A percentile compares a stretch with the other conserved stretches of the same genome.
Evolutionary conservation across 352 stramenopile species (phyloP).

Genomic region (Phytophthora capsici): DNA sequence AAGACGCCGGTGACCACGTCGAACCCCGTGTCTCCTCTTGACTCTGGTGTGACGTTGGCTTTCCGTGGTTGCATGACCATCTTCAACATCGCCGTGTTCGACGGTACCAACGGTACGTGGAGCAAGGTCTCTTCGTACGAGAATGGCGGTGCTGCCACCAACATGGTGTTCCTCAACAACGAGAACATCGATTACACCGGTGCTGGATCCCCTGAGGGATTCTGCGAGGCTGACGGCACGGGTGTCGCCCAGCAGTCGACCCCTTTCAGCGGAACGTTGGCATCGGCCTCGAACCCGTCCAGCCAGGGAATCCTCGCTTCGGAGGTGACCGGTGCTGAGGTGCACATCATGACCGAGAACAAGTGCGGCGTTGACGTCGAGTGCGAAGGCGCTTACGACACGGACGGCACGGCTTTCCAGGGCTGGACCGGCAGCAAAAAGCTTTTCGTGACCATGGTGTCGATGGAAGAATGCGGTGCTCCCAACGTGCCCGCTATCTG

Average conservation of each 20-base stretch:
- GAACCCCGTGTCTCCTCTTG: slow-evolving; percentile 62
- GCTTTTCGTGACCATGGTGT: slow-evolving; percentile 77
- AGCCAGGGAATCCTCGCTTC: slow-evolving; percentile 54
- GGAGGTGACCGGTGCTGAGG: slow-evolving; percentile 70
- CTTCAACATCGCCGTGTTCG: slow-evolving; percentile 76
- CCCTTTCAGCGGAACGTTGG: slow-evolving; percentile 59
- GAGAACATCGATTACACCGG: slow-evolving; percentile 78
- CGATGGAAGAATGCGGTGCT: slow-evolving; percentile 52
- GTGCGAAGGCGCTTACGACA: slow-evolving; percentile 77
- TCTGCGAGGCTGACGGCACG: slow-evolving; percentile 58
- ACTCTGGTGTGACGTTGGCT: slow-evolving; percentile 68
- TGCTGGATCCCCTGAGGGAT: slow-evolving; percentile 62
- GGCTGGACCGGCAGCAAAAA: slow-evolving; percentile 82
- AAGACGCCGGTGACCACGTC: slow-evolving; percentile 48
- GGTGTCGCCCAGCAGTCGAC: slow-evolving; percentile 45
- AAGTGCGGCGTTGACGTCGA: slow-evolving; percentile 55
- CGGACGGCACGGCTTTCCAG: slow-evolving; percentile 63
- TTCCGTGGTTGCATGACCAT: slow-evolving; percentile 78
- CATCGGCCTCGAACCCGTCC: slow-evolving; percentile 50
- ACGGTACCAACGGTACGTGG: slow-evolving; percentile 53
- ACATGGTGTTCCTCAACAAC: slow-evolving; percentile 89
- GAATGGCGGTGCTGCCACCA: slow-evolving; percentile 53
- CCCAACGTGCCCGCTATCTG: slow-evolving; percentile 78
- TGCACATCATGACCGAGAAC: slow-evolving; percentile 78
- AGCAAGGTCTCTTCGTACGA: slow-evolving; percentile 73